Evolutionary conservation across 2,329 filamentous ascomycete genomes (phyloP).

Genomic region (Metarhizium brunneum): DNA sequence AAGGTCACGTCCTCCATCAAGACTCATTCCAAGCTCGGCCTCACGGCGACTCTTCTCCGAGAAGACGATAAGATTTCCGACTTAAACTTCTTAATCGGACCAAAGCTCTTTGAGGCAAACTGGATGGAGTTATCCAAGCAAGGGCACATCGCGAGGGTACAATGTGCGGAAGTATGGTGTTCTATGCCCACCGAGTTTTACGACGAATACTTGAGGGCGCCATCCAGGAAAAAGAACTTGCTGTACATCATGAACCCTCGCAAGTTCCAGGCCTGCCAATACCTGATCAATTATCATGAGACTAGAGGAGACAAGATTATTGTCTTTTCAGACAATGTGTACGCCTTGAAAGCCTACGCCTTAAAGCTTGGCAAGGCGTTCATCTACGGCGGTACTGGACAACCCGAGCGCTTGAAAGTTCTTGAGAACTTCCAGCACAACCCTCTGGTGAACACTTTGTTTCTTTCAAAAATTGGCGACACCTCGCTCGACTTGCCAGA

Average conservation of each 20-base stretch:
- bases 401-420: slow-evolving; percentile 76
- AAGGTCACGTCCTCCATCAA: slow-evolving; percentile 90
- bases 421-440: slow-evolving; percentile 95
- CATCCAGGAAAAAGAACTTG: slow-evolving; percentile 35
- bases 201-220: slow-evolving; percentile 75
- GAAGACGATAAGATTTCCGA: slow-evolving; percentile 99
- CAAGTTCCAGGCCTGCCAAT: slow-evolving; percentile 96
- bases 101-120: slow-evolving; percentile 96
- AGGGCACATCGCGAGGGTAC: slow-evolving; percentile 92
- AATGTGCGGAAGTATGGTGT: slow-evolving; percentile 98
- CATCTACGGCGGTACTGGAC: slow-evolving; percentile 83
- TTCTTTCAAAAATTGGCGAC: slow-evolving; percentile 95
- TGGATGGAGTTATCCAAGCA: slow-evolving; percentile 98
- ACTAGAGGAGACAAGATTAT: slow-evolving; percentile 94
- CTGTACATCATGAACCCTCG: slow-evolving; percentile 96
- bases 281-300: slow-evolving; percentile 97
- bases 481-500: slow-evolving; percentile 96
- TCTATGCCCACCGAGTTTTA: slow-evolving; percentile 99
- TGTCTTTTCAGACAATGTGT: slow-evolving; percentile 96
- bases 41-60: slow-evolving; percentile 87
- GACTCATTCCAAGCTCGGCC: slow-evolving; percentile 86
- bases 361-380: slow-evolving; percentile 76
- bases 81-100: slow-evolving; percentile 93
- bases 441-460: slow-evolving; percentile 80
- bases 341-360: slow-evolving; percentile 79